Evolutionary conservation across 2,329 filamentous ascomycete genomes (phyloP).

Genomic region (Akanthomyces muscarius): DNA sequence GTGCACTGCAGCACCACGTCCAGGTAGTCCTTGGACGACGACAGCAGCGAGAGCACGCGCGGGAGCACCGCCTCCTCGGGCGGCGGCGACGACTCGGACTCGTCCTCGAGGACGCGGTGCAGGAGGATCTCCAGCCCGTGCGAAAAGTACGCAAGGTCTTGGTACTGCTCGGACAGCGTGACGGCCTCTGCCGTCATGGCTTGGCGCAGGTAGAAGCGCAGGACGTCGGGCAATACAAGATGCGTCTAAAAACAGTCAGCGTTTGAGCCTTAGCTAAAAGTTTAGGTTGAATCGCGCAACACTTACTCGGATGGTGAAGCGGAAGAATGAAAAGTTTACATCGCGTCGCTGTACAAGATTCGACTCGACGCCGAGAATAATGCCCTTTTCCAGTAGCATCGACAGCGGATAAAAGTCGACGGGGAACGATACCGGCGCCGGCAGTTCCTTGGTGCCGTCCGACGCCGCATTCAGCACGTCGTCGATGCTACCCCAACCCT

Average conservation of each 20-base stretch:
- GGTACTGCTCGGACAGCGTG: conserved; percentile 78
- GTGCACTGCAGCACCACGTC: conserved; percentile 97
- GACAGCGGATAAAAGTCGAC: conserved; percentile 97
- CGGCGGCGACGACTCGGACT: conserved; percentile 69
- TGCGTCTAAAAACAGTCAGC: conserved; percentile 60
- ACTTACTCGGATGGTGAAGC: conserved; percentile 80
- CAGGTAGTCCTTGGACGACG: conserved; percentile 78
- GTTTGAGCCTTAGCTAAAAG: neutral
- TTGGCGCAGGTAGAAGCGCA: conserved; percentile 72
- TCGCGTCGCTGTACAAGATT: conserved; percentile 92
- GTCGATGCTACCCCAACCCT: conserved; percentile 84
- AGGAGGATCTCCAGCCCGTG: conserved; percentile 90
- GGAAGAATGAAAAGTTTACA: conserved; percentile 83
- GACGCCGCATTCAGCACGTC: conserved; percentile 73
- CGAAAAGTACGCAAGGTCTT: conserved; percentile 83
- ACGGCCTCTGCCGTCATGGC: conserved; percentile 78
- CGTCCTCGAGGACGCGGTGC: conserved; percentile 90
- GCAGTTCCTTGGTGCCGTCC: conserved; percentile 65
- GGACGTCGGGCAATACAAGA: conserved; percentile 83
- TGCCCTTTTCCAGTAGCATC: conserved; percentile 80
- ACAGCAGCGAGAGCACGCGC: conserved; percentile 59
- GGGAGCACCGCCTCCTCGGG: conserved; percentile 63
- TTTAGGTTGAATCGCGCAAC: neutral
- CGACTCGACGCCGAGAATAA: conserved; percentile 84
- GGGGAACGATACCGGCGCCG: conserved; percentile 69